phyloP scores from a whole-genome alignment of 2,329 filamentous ascomycete genomes.

The Xylariomycetidae sp. region DNA sequence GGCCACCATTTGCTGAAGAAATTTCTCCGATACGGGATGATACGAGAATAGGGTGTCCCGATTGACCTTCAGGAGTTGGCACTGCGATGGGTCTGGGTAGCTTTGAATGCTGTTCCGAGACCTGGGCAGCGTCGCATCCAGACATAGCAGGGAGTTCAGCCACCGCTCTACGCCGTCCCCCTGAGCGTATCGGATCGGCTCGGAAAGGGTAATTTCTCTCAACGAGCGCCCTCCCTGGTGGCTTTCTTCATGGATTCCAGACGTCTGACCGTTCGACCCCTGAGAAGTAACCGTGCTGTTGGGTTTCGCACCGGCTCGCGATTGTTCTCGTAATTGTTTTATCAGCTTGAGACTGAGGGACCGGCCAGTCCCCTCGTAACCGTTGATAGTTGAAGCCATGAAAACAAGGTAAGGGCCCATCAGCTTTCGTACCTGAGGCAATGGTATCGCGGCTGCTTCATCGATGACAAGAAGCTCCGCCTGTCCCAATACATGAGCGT shows the following conservation, averaged over 20 bases:
- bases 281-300: conserved; percentile 64
- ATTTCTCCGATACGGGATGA: conserved; percentile 94
- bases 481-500: conserved; percentile 90
- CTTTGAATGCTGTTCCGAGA: conserved; percentile 69
- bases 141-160: conserved; percentile 89
- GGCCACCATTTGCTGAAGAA: conserved; percentile 96
- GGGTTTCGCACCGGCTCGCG: conserved; percentile 56
- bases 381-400: conserved; percentile 99
- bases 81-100: conserved; percentile 85
- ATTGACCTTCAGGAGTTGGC: conserved; percentile 90
- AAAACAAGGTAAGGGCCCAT: conserved; percentile 97
- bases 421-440: conserved; percentile 86
- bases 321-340: conserved; percentile 93
- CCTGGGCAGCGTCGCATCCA: conserved; percentile 85
- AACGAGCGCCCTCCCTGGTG: conserved; percentile 69
- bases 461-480: conserved; percentile 95
- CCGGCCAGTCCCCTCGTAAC: conserved; percentile 93
- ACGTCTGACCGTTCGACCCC: conserved; percentile 68
- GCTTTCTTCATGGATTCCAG: conserved; percentile 57
- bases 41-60: conserved; percentile 97
- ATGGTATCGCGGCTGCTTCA: conserved; percentile 91
- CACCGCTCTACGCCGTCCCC: conserved; percentile 92
- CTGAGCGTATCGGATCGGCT: conserved; percentile 90
- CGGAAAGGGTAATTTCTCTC: conserved; percentile 85
- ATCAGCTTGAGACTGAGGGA: conserved; percentile 95